Conservation (phyloP, 2,329 filamentous ascomycete species). For the Aspergillus thermomutatus region DNA sequence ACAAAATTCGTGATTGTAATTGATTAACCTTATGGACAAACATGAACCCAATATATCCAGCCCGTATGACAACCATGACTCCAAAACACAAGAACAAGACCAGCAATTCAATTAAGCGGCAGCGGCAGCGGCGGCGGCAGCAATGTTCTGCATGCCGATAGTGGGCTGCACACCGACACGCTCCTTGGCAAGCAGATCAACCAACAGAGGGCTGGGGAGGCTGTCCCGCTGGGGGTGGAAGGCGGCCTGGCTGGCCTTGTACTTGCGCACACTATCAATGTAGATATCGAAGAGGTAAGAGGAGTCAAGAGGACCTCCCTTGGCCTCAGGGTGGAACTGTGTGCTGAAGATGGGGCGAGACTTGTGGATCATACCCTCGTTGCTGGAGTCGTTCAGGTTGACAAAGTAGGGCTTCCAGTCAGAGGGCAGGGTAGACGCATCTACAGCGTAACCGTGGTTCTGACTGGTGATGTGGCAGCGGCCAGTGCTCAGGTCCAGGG, state of each 20-base stretch:
- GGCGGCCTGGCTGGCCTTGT: conserved; percentile 77
- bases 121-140: conserved; percentile 23
- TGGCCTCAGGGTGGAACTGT: conserved; percentile 98
- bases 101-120: conserved; percentile 13
- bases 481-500: conserved; percentile 88
- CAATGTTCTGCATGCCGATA: conserved; percentile 49
- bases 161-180: conserved; percentile 82
- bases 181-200: conserved; percentile 90
- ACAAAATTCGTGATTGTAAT: conserved; percentile 4
- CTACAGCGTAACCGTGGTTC: conserved; percentile 97
- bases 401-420: conserved; percentile 99
- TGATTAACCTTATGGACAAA: conserved; percentile 8
- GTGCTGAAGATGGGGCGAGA: conserved; percentile 95
- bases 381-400: conserved; percentile 95
- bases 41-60: conserved; percentile 8
- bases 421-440: conserved; percentile 71
- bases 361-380: conserved; percentile 97
- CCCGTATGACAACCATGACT: conserved; percentile 12
- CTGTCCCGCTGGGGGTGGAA: conserved; percentile 74
- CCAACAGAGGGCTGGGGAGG: conserved; percentile 79
- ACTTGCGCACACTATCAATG: conserved; percentile 80
- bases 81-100: conserved; percentile 7
- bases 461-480: conserved; percentile 98
- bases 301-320: conserved; percentile 93
- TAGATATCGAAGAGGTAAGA: conserved; percentile 97